A percentile compares a stretch with the other conserved stretches of the same genome.
Evolutionary conservation across 352 stramenopile genomes (phyloP).

Genomic region (Pythium vanterpoolii): DNA sequence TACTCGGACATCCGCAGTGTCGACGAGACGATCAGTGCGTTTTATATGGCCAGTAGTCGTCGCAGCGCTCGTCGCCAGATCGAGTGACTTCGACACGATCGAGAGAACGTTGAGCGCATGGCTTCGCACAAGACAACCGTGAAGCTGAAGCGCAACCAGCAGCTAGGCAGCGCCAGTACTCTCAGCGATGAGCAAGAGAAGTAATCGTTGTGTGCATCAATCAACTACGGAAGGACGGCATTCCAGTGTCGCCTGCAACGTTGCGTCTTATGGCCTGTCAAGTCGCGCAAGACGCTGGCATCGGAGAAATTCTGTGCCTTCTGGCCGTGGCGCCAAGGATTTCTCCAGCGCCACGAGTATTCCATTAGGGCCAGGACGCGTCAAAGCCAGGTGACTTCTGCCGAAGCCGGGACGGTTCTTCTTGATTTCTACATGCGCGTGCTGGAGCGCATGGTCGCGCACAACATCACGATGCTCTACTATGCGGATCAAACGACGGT

Average conservation of each 20-base stretch:
- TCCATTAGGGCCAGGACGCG: slow-evolving; percentile 6
- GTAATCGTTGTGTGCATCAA: slow-evolving; percentile 12
- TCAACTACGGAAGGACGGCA: slow-evolving; percentile 1
- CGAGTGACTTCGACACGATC: too few species aligned
- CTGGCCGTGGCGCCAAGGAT: slow-evolving; percentile 3
- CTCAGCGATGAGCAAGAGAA: too few species aligned
- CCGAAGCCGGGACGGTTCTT: background rate
- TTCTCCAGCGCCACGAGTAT: slow-evolving; percentile 10
- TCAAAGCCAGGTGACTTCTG: background rate
- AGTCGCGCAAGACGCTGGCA: background rate
- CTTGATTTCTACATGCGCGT: background rate
- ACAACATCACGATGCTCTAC: slow-evolving; percentile 1
- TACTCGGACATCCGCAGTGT: too few species aligned
- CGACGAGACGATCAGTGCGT: too few species aligned
- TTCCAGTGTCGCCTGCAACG: slow-evolving; percentile 10
- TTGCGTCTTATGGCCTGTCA: background rate
- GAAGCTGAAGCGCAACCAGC: too few species aligned
- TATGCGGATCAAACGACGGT: slow-evolving; percentile 4
- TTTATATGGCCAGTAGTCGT: too few species aligned
- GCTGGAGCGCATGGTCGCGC: background rate
- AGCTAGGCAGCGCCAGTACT: too few species aligned
- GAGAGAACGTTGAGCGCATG: too few species aligned
- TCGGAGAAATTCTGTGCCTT: slow-evolving; percentile 4
- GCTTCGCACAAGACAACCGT: too few species aligned
- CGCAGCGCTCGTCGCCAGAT: too few species aligned